These are phyloP conservation scores for Verticillium albo-atrum DNA, from an alignment of 2,329 filamentous ascomycete species.

Conservation along the genomic window DNA sequence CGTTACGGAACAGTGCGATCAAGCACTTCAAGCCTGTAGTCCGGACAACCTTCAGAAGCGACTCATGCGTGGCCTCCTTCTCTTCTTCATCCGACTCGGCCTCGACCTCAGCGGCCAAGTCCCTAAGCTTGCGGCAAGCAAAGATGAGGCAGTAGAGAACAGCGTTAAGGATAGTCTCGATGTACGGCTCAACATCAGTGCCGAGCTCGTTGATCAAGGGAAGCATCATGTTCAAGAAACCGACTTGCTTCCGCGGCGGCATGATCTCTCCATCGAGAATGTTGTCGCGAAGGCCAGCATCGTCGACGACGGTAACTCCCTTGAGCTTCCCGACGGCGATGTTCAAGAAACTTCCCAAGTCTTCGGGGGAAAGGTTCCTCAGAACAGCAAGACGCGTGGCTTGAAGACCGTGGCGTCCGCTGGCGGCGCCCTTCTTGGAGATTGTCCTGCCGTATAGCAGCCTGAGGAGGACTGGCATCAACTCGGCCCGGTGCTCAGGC, in stretches of 20 bases:
- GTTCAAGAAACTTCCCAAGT: slow-evolving; percentile 76
- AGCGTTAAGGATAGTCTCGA: slow-evolving; percentile 66
- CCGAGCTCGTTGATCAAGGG: slow-evolving; percentile 83
- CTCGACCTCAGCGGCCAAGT: slow-evolving; percentile 27
- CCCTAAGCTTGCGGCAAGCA: slow-evolving; percentile 57
- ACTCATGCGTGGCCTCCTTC: slow-evolving; percentile 41
- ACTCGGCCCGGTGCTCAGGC: slow-evolving; percentile 62
- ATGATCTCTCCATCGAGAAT: slow-evolving; percentile 56
- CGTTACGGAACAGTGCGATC: slow-evolving; percentile 71
- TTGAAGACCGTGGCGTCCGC: slow-evolving; percentile 76
- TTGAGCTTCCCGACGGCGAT: slow-evolving; percentile 73
- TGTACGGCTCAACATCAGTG: slow-evolving; percentile 63
- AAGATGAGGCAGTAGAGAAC: slow-evolving; percentile 77
- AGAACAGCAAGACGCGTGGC: slow-evolving; percentile 77
- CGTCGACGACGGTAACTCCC: slow-evolving; percentile 53
- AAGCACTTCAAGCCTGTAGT: slow-evolving; percentile 79
- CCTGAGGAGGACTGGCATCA: slow-evolving; percentile 84
- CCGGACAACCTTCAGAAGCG: slow-evolving; percentile 62
- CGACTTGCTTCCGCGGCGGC: slow-evolving; percentile 74
- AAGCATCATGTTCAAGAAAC: slow-evolving; percentile 87
- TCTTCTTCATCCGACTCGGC: slow-evolving; percentile 35
- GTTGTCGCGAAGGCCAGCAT: slow-evolving; percentile 42
- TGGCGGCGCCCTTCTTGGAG: slow-evolving; percentile 70
- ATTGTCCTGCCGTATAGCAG: slow-evolving; percentile 88
- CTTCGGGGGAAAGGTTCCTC: slow-evolving; percentile 67